Evolutionary conservation across 306 rosid genomes (phyloP).

Genomic region (Corylus americana): DNA sequence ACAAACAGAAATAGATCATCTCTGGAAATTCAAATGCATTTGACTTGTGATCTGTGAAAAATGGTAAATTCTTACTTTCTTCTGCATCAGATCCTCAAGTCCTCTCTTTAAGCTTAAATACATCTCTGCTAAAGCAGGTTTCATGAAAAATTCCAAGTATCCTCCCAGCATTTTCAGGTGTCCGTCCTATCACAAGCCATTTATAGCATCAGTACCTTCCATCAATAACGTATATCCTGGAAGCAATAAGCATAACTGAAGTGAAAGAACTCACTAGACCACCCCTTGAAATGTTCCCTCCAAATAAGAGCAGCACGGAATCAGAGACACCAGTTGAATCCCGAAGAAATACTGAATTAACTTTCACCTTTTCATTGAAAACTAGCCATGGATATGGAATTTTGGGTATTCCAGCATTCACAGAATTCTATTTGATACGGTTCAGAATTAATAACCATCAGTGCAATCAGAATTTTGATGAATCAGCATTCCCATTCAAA

Average conservation of each 20-base stretch:
- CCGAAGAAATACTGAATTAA: conserved; percentile 91
- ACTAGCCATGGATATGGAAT: conserved; percentile 97
- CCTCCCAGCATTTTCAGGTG: conserved; percentile 65
- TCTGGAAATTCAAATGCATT: conserved; percentile 12
- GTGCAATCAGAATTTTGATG: conserved; percentile 22
- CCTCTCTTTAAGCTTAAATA: conserved; percentile 67
- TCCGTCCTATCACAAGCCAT: conserved; percentile 50
- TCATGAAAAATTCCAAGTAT: conserved; percentile 86
- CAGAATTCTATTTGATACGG: conserved; percentile 63
- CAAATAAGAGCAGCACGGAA: conserved; percentile 82
- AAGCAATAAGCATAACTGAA: conserved; percentile 13
- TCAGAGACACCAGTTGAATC: conserved; percentile 93
- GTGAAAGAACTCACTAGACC: conserved; percentile 51
- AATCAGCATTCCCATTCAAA: conserved; percentile 23
- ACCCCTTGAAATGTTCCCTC: conserved; percentile 78
- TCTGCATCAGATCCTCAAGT: conserved; percentile 73
- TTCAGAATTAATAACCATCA: conserved; percentile 23
- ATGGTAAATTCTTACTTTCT: conserved; percentile 51
- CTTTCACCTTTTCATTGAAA: conserved; percentile 94
- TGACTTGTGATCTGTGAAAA: conserved; percentile 12
- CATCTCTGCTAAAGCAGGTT: conserved; percentile 71
- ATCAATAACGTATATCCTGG: neutral
- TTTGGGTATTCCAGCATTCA: conserved; percentile 80
- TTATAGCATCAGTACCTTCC: conserved; percentile 7
- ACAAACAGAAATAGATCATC: neutral